Evolutionary conservation across 164 flowering plant genomes (phyloP).

Genomic region (Vitis cinerea): DNA sequence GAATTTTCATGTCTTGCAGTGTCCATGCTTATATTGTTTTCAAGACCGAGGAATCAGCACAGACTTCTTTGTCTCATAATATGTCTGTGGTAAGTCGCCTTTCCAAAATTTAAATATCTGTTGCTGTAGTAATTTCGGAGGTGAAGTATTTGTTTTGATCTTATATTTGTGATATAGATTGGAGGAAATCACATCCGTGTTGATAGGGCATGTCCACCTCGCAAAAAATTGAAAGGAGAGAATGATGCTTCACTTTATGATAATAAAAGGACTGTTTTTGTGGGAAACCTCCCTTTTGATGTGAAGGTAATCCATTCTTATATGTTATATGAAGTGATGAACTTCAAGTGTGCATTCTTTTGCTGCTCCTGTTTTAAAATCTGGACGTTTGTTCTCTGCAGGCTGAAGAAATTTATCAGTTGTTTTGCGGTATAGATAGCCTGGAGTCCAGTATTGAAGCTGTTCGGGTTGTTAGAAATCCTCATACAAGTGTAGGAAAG

Average conservation of each 20-base stretch:
- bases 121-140: too few relatives aligned
- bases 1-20: slow-evolving; percentile 42
- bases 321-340: neutral
- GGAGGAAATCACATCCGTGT: slow-evolving; percentile 93
- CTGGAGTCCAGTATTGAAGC: slow-evolving; percentile 75
- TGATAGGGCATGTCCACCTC: slow-evolving; percentile 96
- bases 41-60: slow-evolving; percentile 72
- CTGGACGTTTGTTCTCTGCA: slow-evolving; percentile 25
- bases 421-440: slow-evolving; percentile 60
- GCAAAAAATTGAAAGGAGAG: slow-evolving; percentile 85
- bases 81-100: slow-evolving; percentile 70
- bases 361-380: neutral
- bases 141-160: too few relatives aligned
- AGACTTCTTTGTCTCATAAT: slow-evolving; percentile 78
- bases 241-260: slow-evolving; percentile 57
- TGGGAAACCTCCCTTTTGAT: slow-evolving; percentile 96
- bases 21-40: slow-evolving; percentile 89
- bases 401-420: slow-evolving; percentile 93
- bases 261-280: slow-evolving; percentile 82
- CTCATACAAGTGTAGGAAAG: slow-evolving; percentile 71
- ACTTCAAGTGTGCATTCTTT: neutral
- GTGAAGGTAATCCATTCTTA: slow-evolving; percentile 58
- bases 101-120: neutral
- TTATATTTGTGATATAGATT: slow-evolving; percentile 36
- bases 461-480: slow-evolving; percentile 80